These are phyloP conservation scores for Fusarium longipes DNA, from an alignment of 2,329 filamentous ascomycete genomes.

Conservation along the genomic window DNA sequence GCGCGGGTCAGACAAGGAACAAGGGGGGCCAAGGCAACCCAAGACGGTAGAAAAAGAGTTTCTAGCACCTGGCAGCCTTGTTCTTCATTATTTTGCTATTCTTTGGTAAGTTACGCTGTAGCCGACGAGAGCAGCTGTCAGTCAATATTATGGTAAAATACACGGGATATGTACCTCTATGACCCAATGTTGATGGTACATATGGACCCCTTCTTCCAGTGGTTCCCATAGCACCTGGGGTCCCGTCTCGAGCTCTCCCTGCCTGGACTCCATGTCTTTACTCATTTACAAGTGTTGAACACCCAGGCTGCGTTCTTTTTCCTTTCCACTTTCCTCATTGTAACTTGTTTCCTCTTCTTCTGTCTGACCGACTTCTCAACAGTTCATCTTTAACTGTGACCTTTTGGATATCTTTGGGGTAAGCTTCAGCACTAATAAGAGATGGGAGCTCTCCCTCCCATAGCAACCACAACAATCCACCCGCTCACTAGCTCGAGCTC, in stretches of 20 bases:
- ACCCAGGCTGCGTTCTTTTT: constrained; percentile 2
- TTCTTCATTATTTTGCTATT: constrained; percentile 2
- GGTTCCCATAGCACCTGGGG: constrained; percentile 16
- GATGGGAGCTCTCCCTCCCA: constrained; percentile 3
- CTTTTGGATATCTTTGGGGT: not conserved
- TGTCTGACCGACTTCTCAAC: not conserved
- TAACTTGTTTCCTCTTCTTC: not conserved
- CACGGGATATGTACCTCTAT: not conserved
- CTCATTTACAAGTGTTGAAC: constrained; percentile 16
- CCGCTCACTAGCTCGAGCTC: constrained; percentile 12
- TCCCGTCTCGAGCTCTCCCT: not conserved
- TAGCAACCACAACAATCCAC: constrained; percentile 18
- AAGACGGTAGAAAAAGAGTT: constrained; percentile 16
- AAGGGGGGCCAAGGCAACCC: constrained; percentile 17
- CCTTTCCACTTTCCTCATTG: constrained; percentile 5
- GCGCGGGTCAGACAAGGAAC: constrained; percentile 41
- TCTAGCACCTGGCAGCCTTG: not conserved
- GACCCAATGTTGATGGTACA: not conserved
- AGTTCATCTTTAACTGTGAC: not conserved
- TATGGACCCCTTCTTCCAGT: constrained; percentile 6
- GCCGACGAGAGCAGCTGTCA: constrained; percentile 7
- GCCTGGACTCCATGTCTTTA: constrained; percentile 10
- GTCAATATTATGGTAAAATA: not conserved
- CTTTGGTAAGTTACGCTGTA: constrained; percentile 1
- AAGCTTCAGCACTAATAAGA: constrained; percentile 6